These are phyloP conservation scores for Paraglomus brasilianum DNA, from an alignment of 192 early-diverging fungal species.

Conservation along the genomic window DNA sequence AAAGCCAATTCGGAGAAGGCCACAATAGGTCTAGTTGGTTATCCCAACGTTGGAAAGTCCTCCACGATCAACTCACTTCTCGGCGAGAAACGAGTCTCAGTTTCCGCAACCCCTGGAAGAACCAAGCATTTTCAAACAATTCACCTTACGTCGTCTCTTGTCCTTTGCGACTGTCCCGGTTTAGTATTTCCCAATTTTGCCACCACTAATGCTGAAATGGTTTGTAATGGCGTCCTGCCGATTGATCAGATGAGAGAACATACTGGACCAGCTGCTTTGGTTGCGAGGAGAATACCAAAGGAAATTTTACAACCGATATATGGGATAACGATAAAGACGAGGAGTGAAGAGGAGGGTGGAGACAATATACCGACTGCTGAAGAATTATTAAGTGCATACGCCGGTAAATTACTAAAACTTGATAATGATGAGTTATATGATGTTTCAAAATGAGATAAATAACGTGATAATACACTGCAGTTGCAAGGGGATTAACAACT, in stretches of 20 bases:
- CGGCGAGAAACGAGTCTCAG: conserved; percentile 91
- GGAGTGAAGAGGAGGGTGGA: conserved; percentile 75
- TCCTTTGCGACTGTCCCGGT: conserved; percentile 99
- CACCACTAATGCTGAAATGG: conserved; percentile 97
- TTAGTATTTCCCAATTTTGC: conserved; percentile 99
- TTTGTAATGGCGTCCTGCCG: conserved; percentile 97
- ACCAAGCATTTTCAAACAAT: conserved; percentile 99
- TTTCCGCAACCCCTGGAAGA: conserved; percentile 96
- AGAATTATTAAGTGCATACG: conserved; percentile 90
- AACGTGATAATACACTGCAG: conserved; percentile 34
- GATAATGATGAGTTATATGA: not conserved
- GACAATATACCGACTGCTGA: conserved; percentile 77
- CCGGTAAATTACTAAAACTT: conserved; percentile 47
- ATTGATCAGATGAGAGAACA: conserved; percentile 98
- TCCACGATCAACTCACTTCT: conserved; percentile 97
- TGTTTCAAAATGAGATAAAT: not conserved
- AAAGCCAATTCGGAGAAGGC: conserved; percentile 51
- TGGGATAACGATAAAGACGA: conserved; percentile 83
- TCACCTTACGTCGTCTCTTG: conserved; percentile 75
- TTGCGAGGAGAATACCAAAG: conserved; percentile 84
- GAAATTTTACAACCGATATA: conserved; percentile 86
- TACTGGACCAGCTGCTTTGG: conserved; percentile 80
- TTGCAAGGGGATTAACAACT: conserved; percentile 89
- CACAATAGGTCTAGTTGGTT: conserved; percentile 95
- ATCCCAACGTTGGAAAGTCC: conserved; percentile 99